phyloP scores from a whole-genome alignment of 148 eudicot species.

The Cornus kousa region DNA sequence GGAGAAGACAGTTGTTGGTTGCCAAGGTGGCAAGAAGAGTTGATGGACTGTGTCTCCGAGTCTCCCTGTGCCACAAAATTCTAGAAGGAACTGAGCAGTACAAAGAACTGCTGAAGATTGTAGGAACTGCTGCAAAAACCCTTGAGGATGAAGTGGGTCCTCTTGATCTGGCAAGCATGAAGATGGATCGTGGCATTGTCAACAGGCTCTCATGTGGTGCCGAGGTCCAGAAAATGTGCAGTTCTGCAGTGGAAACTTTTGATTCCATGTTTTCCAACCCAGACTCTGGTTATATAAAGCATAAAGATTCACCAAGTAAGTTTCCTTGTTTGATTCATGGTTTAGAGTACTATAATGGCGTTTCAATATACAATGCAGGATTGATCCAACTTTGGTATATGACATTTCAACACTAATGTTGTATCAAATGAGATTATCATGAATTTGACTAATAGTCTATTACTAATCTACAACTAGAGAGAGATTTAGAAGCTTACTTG shows the following conservation, averaged over 20 bases:
- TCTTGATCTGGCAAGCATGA: constrained; percentile 45
- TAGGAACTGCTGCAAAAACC: constrained; percentile 48
- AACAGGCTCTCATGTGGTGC: constrained; percentile 63
- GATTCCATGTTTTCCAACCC: constrained; percentile 30
- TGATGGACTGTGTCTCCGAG: constrained; percentile 59
- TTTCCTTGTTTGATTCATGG: background rate
- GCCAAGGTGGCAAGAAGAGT: constrained; percentile 71
- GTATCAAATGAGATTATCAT: background rate
- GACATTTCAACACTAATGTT: too few relatives aligned
- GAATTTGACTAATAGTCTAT: background rate
- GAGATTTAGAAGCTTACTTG: too few relatives aligned
- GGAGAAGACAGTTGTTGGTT: constrained; percentile 58
- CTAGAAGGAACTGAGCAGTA: constrained; percentile 54
- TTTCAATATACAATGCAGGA: too few relatives aligned
- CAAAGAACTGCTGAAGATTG: constrained; percentile 42
- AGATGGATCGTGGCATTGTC: constrained; percentile 63
- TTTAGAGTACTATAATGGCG: background rate
- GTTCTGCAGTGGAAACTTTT: constrained; percentile 51
- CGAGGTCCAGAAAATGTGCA: constrained; percentile 60
- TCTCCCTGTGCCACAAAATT: constrained; percentile 56
- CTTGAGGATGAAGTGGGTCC: constrained; percentile 69
- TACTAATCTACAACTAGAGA: background rate
- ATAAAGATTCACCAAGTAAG: constrained; percentile 37
- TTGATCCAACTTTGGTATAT: too few relatives aligned
- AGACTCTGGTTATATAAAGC: constrained; percentile 11